Evolutionary conservation across 192 early-diverging fungal genomes (phyloP).

Genomic region (Funneliformis mosseae): DNA sequence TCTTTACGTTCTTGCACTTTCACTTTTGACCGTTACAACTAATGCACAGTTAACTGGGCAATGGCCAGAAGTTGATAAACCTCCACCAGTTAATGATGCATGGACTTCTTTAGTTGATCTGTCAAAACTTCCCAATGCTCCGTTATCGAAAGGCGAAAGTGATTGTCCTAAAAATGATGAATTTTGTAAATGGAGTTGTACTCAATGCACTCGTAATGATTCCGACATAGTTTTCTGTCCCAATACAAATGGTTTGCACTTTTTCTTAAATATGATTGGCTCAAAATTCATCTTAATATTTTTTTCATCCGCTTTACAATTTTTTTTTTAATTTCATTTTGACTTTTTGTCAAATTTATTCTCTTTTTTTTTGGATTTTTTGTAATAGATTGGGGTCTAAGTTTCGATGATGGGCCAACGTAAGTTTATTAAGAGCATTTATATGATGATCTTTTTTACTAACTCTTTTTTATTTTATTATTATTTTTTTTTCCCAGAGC

Average conservation of each 20-base stretch:
- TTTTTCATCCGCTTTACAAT: neutral
- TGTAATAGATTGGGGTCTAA: conserved; percentile 25
- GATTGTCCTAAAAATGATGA: neutral
- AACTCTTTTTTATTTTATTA: neutral
- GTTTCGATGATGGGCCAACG: conserved; percentile 32
- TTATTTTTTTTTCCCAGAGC: neutral
- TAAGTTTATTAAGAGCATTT: neutral
- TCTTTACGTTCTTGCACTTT: neutral
- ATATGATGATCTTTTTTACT: neutral
- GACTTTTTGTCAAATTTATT: neutral
- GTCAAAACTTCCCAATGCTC: conserved; percentile 30
- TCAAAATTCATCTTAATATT: neutral
- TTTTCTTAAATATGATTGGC: neutral
- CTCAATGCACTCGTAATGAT: conserved; percentile 34
- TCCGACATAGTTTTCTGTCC: conserved; percentile 44
- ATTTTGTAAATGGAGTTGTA: conserved; percentile 42
- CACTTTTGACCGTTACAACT: neutral
- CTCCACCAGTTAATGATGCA: conserved; percentile 35
- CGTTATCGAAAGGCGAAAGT: neutral
- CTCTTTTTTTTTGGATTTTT: neutral
- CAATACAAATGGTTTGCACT: neutral
- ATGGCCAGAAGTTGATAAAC: conserved; percentile 41
- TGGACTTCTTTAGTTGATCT: conserved; percentile 44
- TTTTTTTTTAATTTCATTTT: neutral
- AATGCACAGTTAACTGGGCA: neutral